phyloP scores from a whole-genome alignment of 805 yeast species.

The Lipomyces sp. region DNA sequence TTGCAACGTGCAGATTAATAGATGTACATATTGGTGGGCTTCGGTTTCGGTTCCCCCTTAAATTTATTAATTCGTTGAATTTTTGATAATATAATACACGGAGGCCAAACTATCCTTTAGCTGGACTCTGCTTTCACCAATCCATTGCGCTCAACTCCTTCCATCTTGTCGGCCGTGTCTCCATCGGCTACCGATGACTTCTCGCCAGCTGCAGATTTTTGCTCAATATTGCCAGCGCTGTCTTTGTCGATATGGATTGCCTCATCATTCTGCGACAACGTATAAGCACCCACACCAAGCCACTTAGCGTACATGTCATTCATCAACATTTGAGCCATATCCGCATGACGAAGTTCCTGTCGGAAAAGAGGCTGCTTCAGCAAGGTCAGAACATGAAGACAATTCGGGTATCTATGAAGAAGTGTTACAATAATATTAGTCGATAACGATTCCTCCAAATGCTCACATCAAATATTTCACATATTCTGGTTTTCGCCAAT shows the following conservation, averaged over 20 bases:
- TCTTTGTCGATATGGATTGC: not conserved
- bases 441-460: conserved; percentile 17
- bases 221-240: not conserved
- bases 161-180: not conserved
- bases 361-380: conserved; percentile 50
- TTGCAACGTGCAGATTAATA: not conserved
- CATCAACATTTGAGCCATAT: conserved; percentile 50
- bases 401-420: conserved; percentile 70
- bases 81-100: not conserved
- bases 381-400: conserved; percentile 77
- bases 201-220: not conserved
- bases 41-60: too few species aligned
- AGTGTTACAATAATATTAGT: not conserved
- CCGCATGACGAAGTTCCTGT: conserved; percentile 49
- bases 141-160: not conserved
- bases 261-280: conserved; percentile 6
- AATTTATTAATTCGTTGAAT: not conserved
- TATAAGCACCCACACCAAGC: conserved; percentile 40
- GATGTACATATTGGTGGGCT: too few species aligned
- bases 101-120: not conserved
- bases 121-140: not conserved
- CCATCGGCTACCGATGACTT: not conserved
- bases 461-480: conserved; percentile 64
- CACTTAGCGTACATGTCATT: conserved; percentile 51
- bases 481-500: conserved; percentile 79